These are phyloP conservation scores for Aspergillus carbonarius DNA, from an alignment of 2,329 filamentous ascomycete species.

Conservation along the genomic window DNA sequence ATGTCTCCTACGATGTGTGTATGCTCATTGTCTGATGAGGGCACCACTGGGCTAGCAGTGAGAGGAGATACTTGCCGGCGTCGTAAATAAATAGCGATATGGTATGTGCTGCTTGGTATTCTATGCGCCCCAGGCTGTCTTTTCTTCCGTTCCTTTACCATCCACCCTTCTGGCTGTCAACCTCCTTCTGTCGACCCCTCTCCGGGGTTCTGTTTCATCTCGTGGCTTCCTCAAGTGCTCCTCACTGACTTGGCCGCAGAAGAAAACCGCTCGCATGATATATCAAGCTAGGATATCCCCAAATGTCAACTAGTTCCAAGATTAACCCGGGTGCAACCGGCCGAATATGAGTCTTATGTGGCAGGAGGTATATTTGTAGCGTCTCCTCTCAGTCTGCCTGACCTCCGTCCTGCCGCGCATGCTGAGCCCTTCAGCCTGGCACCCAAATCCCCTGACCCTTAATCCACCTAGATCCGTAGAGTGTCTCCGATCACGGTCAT, in stretches of 20 bases:
- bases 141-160: not conserved
- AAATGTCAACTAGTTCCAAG: not conserved
- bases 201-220: not conserved
- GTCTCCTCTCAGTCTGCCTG: not conserved
- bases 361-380: not conserved
- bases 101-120: constrained; percentile 22
- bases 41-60: not conserved
- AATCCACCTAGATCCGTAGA: not conserved
- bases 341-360: constrained; percentile 1
- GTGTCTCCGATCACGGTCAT: not conserved
- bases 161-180: no score
- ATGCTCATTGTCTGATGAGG: constrained; percentile 2
- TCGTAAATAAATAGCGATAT: constrained; percentile 24
- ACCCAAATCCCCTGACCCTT: not conserved
- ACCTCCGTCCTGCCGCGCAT: not conserved
- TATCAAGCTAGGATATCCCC: constrained; percentile 11
- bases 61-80: constrained; percentile 28
- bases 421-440: not conserved
- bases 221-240: not conserved
- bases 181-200: not conserved
- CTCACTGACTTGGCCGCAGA: not conserved
- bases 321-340: not conserved
- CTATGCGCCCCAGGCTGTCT: not conserved
- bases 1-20: constrained; percentile 10
- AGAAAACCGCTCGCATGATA: not conserved